Percentiles rank a stretch among this genome's conserved stretches.
Conservation (phyloP, 257 asterid species). For the Ilex aquifolium region DNA sequence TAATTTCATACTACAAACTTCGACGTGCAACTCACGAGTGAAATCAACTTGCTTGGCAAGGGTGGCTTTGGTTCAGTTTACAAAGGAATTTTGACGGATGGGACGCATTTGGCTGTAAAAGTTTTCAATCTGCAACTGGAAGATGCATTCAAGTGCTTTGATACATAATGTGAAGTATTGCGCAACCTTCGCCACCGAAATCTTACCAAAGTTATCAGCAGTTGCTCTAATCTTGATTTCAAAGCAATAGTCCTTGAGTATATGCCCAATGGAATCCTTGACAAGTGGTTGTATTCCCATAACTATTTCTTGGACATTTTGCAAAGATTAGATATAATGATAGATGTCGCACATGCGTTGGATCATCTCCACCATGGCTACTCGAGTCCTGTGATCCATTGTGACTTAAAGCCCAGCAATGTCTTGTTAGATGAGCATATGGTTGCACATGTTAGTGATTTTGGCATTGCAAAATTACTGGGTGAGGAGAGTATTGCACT, state of each 20-base stretch:
- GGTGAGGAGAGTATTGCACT: conserved; percentile 14
- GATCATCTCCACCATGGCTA: conserved; percentile 26
- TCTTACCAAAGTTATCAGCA: conserved; percentile 21
- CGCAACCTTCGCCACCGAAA: conserved; percentile 31
- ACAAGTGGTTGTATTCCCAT: conserved; percentile 22
- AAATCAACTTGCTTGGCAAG: conserved; percentile 11
- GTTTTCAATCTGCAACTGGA: conserved; percentile 24
- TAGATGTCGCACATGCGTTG: too few relatives aligned
- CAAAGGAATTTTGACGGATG: conserved; percentile 11
- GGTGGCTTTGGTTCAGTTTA: conserved; percentile 27
- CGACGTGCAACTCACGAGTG: conserved; percentile 7
- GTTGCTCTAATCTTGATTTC: conserved; percentile 27
- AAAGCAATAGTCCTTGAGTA: conserved; percentile 26
- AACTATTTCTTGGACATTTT: conserved; percentile 16
- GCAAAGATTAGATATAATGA: too few relatives aligned
- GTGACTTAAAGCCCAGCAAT: conserved; percentile 33
- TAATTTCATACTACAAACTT: conserved; percentile 21
- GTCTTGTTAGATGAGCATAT: conserved; percentile 25
- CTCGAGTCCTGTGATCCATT: conserved; percentile 24
- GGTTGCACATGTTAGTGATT: conserved; percentile 29
- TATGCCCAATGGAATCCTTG: conserved; percentile 34
- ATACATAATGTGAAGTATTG: conserved; percentile 24
- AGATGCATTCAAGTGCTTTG: conserved; percentile 20
- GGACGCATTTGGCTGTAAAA: conserved; percentile 15
- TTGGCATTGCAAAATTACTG: conserved; percentile 27